Evolutionary conservation across 2,329 filamentous ascomycete species (phyloP).

Genomic region (Colletotrichum tropicale): DNA sequence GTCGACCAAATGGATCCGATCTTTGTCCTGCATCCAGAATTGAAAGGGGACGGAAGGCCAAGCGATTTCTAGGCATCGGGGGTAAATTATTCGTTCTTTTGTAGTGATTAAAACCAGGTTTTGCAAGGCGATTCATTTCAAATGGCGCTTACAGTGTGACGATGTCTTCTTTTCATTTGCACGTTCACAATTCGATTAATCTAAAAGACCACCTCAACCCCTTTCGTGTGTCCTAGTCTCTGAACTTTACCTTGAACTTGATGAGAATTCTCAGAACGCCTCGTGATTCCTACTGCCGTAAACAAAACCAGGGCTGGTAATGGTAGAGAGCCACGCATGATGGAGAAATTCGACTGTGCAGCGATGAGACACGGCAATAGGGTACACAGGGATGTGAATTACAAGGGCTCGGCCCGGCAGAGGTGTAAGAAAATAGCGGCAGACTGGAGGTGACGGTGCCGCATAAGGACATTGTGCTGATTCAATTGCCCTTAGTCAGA

Average conservation of each 20-base stretch:
- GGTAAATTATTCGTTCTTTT: no score
- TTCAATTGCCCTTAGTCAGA: not conserved
- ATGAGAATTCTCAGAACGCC: not conserved
- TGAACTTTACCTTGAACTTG: not conserved
- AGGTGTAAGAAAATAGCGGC: not conserved
- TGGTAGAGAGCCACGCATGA: not conserved
- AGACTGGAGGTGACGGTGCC: not conserved
- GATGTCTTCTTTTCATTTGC: not conserved
- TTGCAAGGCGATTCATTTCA: not conserved
- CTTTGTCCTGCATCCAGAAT: not conserved
- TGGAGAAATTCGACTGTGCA: not conserved
- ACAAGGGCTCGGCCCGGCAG: not conserved
- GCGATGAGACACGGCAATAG: not conserved
- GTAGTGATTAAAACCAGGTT: not conserved
- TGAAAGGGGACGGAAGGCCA: slow-evolving; percentile 1
- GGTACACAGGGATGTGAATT: not conserved
- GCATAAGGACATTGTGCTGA: not conserved
- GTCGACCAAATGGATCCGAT: slow-evolving; percentile 9
- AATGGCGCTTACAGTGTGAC: not conserved
- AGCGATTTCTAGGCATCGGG: not conserved
- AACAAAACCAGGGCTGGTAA: not conserved
- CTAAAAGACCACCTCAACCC: not conserved
- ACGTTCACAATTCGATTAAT: not conserved
- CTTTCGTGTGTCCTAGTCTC: not conserved
- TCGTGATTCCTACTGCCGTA: not conserved